A percentile compares a stretch with the other conserved stretches of the same genome.
phyloP scores from a whole-genome alignment of 177 flowering plant genomes.

The Tripterygium wilfordii region DNA sequence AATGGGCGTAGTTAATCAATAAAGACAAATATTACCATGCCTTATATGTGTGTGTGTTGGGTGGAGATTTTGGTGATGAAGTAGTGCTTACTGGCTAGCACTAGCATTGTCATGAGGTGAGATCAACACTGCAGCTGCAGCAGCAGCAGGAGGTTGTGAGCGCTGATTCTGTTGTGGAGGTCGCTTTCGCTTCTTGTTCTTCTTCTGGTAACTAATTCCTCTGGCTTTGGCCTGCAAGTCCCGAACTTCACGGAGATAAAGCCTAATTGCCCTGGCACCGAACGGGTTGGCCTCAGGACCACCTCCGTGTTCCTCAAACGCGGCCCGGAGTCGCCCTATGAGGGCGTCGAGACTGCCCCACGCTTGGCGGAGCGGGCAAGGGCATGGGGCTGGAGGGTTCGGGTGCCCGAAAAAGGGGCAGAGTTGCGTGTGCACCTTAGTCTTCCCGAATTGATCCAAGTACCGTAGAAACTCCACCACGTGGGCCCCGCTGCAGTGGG shows the following conservation, averaged over 20 bases:
- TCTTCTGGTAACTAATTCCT: constrained; percentile 33
- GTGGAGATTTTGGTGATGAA: too few relatives aligned
- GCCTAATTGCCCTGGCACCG: constrained; percentile 29
- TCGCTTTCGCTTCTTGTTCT: constrained; percentile 29
- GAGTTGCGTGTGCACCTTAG: constrained; percentile 26
- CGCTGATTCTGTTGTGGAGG: constrained; percentile 4
- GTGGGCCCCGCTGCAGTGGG: constrained; percentile 30
- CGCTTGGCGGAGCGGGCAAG: constrained; percentile 32
- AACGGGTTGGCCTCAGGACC: constrained; percentile 28
- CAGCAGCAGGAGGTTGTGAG: too few relatives aligned
- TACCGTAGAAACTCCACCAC: constrained; percentile 33
- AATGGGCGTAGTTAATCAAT: too few relatives aligned
- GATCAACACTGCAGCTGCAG: too few relatives aligned
- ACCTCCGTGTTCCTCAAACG: constrained; percentile 32
- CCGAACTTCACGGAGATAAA: constrained; percentile 26
- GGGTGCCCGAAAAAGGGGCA: constrained; percentile 31
- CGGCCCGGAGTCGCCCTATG: constrained; percentile 32
- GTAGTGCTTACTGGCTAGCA: too few relatives aligned
- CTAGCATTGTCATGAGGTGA: too few relatives aligned
- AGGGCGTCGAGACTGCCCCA: constrained; percentile 38
- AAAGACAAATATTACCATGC: too few relatives aligned
- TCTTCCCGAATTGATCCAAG: constrained; percentile 30
- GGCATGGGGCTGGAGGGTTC: constrained; percentile 31
- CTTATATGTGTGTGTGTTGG: too few relatives aligned
- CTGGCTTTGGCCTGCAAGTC: constrained; percentile 29